Percentiles rank a stretch among this genome's conserved stretches.
These are phyloP conservation scores for Aspergillus eucalypticola DNA, from an alignment of 2,329 filamentous ascomycete species.

Conservation along the genomic window DNA sequence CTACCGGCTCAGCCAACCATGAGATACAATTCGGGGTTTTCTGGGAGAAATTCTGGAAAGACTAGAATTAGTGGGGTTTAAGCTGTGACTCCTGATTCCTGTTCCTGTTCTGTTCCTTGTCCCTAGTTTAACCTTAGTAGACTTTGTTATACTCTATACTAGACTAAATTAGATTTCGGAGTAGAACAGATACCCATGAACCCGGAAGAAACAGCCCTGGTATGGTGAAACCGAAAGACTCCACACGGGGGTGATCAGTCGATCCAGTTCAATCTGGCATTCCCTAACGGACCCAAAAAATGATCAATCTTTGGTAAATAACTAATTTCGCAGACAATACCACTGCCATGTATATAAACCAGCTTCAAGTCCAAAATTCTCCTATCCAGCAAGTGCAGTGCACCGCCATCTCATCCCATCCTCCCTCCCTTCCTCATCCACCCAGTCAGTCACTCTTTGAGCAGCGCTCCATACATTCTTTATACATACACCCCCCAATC, in stretches of 20 bases:
- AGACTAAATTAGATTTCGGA: no score
- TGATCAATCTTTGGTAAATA: no score
- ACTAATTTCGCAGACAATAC: no score
- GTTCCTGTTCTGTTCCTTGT: background rate
- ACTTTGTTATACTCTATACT: no score
- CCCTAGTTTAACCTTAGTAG: no score
- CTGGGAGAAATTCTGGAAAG: background rate
- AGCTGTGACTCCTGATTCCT: background rate
- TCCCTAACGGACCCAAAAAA: background rate
- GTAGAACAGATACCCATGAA: no score
- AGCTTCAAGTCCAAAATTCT: background rate
- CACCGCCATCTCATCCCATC: background rate
- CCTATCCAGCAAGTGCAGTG: slow-evolving; percentile 7
- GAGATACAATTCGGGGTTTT: background rate
- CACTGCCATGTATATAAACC: background rate
- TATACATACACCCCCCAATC: background rate
- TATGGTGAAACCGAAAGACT: background rate
- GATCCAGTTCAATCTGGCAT: background rate
- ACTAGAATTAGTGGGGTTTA: background rate
- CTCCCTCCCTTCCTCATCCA: background rate
- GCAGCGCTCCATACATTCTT: slow-evolving; percentile 18
- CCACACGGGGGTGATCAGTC: background rate
- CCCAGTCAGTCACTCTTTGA: slow-evolving; percentile 10
- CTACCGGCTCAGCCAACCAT: background rate
- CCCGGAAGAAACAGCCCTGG: background rate